Conservation (phyloP, 208 protist species). For the Crithidia bombi region DNA sequence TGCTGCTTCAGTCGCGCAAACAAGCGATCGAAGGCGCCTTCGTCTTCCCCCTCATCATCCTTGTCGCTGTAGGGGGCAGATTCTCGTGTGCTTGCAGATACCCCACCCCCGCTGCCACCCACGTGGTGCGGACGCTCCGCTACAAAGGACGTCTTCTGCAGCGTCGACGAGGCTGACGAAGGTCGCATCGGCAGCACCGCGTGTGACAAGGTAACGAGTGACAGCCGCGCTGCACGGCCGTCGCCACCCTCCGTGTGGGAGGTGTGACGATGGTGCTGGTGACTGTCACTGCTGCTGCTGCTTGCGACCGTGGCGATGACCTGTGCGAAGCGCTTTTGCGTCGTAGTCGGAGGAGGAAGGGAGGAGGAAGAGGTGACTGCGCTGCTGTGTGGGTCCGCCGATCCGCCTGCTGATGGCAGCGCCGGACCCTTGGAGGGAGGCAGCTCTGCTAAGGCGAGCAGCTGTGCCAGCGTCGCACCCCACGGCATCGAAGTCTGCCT, state of each 20-base stretch:
- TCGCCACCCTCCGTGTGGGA: background rate
- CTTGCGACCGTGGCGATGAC: conserved; percentile 1
- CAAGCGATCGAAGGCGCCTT: conserved; percentile 19
- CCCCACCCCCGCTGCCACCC: background rate
- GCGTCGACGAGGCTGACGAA: background rate
- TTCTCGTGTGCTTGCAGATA: background rate
- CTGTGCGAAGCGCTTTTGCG: background rate
- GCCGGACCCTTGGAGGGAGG: background rate
- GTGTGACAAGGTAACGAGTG: conserved; percentile 3
- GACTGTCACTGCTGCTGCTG: background rate
- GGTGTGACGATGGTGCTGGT: background rate
- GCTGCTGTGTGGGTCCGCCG: background rate
- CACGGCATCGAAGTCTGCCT: conserved; percentile 6
- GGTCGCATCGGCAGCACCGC: conserved; percentile 8
- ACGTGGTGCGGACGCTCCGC: background rate
- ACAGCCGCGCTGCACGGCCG: background rate
- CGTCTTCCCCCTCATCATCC: background rate
- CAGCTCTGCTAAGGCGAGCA: conserved; percentile 28
- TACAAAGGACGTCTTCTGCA: background rate
- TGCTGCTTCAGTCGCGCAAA: conserved; percentile 34
- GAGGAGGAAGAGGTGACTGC: too few species aligned
- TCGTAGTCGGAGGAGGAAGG: background rate
- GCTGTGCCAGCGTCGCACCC: conserved; percentile 16
- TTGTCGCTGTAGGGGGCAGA: background rate
- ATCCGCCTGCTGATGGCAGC: background rate